These are phyloP conservation scores for Paragyromitra xinjiangensis DNA, from an alignment of 495 filamentous ascomycete species.

Conservation along the genomic window DNA sequence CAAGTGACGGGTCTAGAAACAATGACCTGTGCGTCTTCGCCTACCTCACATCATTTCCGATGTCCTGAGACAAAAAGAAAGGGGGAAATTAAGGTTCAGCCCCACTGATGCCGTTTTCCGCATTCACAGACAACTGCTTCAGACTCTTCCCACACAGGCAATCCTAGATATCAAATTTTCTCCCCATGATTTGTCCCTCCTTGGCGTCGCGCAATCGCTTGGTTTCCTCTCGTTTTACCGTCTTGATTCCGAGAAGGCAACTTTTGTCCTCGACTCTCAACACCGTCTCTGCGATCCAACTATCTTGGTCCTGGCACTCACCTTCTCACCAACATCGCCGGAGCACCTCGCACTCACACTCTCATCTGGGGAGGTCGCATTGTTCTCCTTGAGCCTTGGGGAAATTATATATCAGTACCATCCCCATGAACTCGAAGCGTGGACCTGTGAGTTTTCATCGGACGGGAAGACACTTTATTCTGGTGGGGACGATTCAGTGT, in stretches of 20 bases:
- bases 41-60: not conserved
- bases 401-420: conserved; percentile 29
- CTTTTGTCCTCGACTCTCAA: conserved; percentile 50
- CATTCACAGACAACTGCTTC: conserved; percentile 54
- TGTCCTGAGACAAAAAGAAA: not conserved
- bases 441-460: conserved; percentile 69
- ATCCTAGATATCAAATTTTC: conserved; percentile 89
- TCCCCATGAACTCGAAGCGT: conserved; percentile 69
- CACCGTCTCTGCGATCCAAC: conserved; percentile 61
- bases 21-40: conserved; percentile 25
- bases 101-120: not conserved
- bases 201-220: conserved; percentile 78
- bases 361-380: conserved; percentile 69
- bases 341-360: conserved; percentile 71
- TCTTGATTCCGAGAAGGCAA: conserved; percentile 52
- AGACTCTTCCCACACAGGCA: conserved; percentile 68
- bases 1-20: not conserved
- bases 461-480: conserved; percentile 64
- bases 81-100: not conserved
- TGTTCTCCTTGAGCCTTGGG: conserved; percentile 54
- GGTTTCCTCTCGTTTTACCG: conserved; percentile 73
- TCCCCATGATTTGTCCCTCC: conserved; percentile 63
- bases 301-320: conserved; percentile 73
- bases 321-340: conserved; percentile 69
- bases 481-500: conserved; percentile 72